phyloP scores from a whole-genome alignment of 1,284 basidiomycete species.

The Tilletia indica region DNA sequence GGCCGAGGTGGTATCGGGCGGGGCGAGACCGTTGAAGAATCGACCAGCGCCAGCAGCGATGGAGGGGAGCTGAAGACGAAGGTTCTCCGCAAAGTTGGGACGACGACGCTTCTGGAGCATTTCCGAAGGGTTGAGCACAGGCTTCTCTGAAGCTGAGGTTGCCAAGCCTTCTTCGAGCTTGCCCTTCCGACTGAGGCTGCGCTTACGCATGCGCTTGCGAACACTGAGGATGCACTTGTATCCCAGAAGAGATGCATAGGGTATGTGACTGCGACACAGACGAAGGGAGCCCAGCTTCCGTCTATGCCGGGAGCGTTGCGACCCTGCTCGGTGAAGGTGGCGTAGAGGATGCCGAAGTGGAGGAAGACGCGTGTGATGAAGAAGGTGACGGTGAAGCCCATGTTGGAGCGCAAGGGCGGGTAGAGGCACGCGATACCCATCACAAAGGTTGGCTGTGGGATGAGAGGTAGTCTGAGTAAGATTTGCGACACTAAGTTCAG shows the following conservation, averaged over 20 bases:
- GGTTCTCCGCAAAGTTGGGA: background rate
- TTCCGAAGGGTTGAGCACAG: background rate
- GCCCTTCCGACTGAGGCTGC: constrained; percentile 28
- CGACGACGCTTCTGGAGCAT: background rate
- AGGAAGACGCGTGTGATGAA: constrained; percentile 49
- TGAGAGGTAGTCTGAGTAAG: too few species aligned
- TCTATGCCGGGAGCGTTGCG: constrained; percentile 35
- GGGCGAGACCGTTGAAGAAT: constrained; percentile 42
- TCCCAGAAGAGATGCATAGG: constrained; percentile 55
- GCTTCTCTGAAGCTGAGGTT: background rate
- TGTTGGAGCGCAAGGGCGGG: constrained; percentile 50
- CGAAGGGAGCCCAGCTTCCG: constrained; percentile 40
- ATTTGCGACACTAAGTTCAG: too few species aligned
- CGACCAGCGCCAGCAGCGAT: constrained; percentile 37
- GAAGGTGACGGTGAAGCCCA: constrained; percentile 51
- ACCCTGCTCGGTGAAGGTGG: constrained; percentile 35
- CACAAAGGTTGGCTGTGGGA: constrained; percentile 32
- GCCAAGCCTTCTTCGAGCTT: constrained; percentile 9
- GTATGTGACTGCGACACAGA: constrained; percentile 39
- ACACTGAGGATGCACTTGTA: constrained; percentile 52
- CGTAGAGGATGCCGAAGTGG: constrained; percentile 44
- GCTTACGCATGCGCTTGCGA: constrained; percentile 48
- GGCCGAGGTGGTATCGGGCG: constrained; percentile 43
- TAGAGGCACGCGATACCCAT: constrained; percentile 51
- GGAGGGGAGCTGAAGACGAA: constrained; percentile 21